Evolutionary conservation across 2,329 filamentous ascomycete genomes (phyloP).

Genomic region (Pseudocercospora cruenta): DNA sequence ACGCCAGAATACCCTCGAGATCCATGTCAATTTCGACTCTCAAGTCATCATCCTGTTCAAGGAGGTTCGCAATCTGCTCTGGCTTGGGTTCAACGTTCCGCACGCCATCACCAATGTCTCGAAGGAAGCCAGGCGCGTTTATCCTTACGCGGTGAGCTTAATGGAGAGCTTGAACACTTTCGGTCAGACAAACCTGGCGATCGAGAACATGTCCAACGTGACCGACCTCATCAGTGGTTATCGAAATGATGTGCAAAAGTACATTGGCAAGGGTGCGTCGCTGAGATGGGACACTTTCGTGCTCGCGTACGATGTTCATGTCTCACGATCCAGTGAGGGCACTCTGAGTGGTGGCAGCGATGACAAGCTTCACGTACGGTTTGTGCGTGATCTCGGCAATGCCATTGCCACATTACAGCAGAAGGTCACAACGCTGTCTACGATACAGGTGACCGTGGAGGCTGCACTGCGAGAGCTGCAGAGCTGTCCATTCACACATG

Average conservation of each 20-base stretch:
- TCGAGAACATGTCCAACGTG: slow-evolving; percentile 83
- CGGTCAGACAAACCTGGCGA: slow-evolving; percentile 82
- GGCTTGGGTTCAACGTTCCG: slow-evolving; percentile 92
- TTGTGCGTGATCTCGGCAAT: slow-evolving; percentile 88
- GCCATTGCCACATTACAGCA: slow-evolving; percentile 85
- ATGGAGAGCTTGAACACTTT: slow-evolving; percentile 99
- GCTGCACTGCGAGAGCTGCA: slow-evolving; percentile 82
- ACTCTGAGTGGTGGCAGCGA: slow-evolving; percentile 26
- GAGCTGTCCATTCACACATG: slow-evolving; percentile 78
- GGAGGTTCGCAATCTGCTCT: slow-evolving; percentile 92
- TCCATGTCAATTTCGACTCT: slow-evolving; percentile 93
- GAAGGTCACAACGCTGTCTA: slow-evolving; percentile 78
- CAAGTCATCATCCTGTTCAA: slow-evolving; percentile 99
- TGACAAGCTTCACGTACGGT: slow-evolving; percentile 73
- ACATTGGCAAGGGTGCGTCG: slow-evolving; percentile 85
- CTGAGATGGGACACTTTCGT: slow-evolving; percentile 98
- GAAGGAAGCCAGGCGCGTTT: slow-evolving; percentile 98
- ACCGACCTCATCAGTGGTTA: slow-evolving; percentile 87
- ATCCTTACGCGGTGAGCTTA: slow-evolving; percentile 94
- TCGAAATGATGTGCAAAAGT: slow-evolving; percentile 81
- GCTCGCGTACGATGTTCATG: slow-evolving; percentile 90
- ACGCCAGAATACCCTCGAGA: slow-evolving; percentile 84
- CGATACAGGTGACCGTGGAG: slow-evolving; percentile 79
- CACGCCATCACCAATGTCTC: slow-evolving; percentile 94
- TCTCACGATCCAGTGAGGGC: slow-evolving; percentile 60